Evolutionary conservation across 2,329 filamentous ascomycete species (phyloP).

Genomic region (Cercospora brassicicola): DNA sequence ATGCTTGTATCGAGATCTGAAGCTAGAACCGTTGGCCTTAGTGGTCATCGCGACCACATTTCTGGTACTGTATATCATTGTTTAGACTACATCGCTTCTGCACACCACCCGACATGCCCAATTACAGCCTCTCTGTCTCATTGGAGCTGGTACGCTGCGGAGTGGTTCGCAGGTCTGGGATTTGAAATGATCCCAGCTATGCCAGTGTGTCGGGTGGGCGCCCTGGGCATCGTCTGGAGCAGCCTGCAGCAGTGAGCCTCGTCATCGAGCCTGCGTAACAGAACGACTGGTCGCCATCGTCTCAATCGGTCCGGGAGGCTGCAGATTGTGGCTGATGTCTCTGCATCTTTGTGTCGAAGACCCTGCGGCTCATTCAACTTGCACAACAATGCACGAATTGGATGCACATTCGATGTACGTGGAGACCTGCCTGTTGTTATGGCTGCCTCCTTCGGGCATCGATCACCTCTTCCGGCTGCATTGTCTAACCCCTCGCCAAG

Average conservation of each 20-base stretch:
- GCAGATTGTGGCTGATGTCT: neutral
- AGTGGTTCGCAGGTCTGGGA: neutral
- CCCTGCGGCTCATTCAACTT: neutral
- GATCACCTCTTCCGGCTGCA: neutral
- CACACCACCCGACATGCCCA: neutral
- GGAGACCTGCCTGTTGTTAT: neutral
- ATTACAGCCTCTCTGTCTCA: neutral
- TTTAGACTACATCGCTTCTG: neutral
- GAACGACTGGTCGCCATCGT: neutral
- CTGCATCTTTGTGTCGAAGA: neutral
- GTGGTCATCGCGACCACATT: neutral
- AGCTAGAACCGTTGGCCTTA: neutral
- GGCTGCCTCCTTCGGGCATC: neutral
- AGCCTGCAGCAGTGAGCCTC: neutral
- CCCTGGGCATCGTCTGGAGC: neutral
- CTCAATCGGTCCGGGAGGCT: conserved; percentile 8
- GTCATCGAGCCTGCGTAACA: neutral
- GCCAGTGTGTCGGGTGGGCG: neutral
- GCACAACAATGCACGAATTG: neutral
- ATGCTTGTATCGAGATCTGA: conserved; percentile 10
- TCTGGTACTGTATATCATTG: neutral
- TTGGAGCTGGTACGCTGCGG: neutral
- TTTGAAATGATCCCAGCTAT: neutral
- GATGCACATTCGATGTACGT: neutral
- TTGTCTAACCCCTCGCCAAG: neutral